These are phyloP conservation scores for Rubroboletus pulcherrimus DNA, from an alignment of 768 basidiomycete species.

Conservation along the genomic window DNA sequence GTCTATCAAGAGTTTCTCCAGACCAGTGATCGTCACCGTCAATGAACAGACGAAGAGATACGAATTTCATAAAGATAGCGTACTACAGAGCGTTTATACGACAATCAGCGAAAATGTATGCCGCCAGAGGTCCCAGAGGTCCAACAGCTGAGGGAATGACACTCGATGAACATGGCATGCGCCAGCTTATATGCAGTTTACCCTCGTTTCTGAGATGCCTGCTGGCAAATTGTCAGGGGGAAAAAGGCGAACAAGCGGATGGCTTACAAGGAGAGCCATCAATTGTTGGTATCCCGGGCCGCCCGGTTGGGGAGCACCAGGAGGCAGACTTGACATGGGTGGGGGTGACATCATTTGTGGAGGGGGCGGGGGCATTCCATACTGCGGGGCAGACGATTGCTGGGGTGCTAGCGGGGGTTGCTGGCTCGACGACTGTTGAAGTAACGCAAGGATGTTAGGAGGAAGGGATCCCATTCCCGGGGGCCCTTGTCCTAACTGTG, in stretches of 20 bases:
- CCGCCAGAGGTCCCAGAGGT: background rate
- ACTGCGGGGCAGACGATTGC: conserved; percentile 27
- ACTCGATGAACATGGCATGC: background rate
- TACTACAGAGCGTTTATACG: conserved; percentile 16
- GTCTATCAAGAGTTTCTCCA: background rate
- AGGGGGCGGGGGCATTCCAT: conserved; percentile 39
- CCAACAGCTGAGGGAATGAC: background rate
- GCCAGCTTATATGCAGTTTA: background rate
- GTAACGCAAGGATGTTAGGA: conserved; percentile 64
- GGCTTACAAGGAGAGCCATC: conserved; percentile 64
- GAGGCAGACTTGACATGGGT: conserved; percentile 38
- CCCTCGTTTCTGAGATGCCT: conserved; percentile 30
- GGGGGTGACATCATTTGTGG: conserved; percentile 44
- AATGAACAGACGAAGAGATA: conserved; percentile 8
- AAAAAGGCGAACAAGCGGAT: background rate
- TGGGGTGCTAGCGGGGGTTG: conserved; percentile 32
- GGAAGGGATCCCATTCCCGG: conserved; percentile 44
- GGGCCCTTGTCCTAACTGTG: conserved; percentile 34
- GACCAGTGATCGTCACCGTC: background rate
- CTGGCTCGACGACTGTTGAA: conserved; percentile 50
- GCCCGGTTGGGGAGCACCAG: conserved; percentile 41
- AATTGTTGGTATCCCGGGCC: conserved; percentile 55
- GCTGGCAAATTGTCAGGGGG: background rate
- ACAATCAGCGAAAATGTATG: background rate
- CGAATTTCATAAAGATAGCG: conserved; percentile 28